Evolutionary conservation across 83 land plant species (phyloP).

Genomic region (Picea abies): DNA sequence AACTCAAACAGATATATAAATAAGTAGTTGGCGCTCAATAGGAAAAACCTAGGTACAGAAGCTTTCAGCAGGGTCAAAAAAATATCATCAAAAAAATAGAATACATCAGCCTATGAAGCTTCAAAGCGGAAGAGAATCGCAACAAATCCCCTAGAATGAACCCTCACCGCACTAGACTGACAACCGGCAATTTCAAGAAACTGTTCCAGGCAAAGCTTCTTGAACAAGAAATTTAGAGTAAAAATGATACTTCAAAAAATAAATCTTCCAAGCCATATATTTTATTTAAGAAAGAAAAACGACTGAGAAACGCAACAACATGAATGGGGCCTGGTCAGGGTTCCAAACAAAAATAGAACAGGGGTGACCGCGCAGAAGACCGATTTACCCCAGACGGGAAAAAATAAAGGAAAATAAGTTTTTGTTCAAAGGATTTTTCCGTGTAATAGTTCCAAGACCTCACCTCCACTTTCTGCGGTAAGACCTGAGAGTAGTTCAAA

Average conservation of each 20-base stretch:
- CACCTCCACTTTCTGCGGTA: not conserved
- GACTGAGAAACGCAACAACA: not conserved
- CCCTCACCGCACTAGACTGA: too few species aligned
- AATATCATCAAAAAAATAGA: not conserved
- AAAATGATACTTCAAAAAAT: not conserved
- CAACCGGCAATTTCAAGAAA: not conserved
- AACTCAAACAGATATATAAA: not conserved
- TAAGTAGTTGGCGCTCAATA: not conserved
- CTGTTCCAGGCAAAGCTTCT: too few species aligned
- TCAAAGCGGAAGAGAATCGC: not conserved
- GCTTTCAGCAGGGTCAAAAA: not conserved
- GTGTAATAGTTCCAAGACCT: not conserved
- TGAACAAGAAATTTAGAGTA: not conserved
- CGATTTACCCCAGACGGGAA: not conserved
- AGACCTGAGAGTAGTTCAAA: not conserved
- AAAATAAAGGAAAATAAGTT: too few species aligned
- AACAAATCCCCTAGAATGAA: too few species aligned
- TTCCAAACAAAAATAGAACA: too few species aligned
- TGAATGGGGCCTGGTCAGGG: not conserved
- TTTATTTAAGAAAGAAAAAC: not conserved
- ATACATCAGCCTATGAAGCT: not conserved
- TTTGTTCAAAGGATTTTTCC: not conserved
- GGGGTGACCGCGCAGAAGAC: too few species aligned
- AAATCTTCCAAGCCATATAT: not conserved
- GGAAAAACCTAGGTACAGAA: not conserved